phyloP scores from a whole-genome alignment of 1,284 basidiomycete genomes.

The Nidula niveotomentosa region DNA sequence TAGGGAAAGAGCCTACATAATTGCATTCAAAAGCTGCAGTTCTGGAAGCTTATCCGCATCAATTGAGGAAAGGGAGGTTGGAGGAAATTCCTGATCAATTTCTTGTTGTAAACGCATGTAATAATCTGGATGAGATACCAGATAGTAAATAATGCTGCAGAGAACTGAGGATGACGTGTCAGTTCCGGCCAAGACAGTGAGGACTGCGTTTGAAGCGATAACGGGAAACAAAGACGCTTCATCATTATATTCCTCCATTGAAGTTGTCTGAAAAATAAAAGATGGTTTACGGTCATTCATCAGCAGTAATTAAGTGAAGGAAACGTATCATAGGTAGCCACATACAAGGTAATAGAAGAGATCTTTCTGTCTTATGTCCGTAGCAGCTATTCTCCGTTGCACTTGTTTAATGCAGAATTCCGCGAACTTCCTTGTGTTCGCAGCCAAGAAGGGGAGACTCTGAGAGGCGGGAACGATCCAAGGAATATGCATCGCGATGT shows the following conservation, averaged over 20 bases:
- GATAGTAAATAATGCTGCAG: not conserved
- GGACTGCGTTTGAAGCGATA: not conserved
- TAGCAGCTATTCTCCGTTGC: conserved; percentile 23
- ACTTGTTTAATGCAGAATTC: conserved; percentile 32
- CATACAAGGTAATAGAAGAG: conserved; percentile 40
- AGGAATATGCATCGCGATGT: conserved; percentile 38
- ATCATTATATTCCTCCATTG: too few species aligned
- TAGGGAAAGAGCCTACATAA: not conserved
- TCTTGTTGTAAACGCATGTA: not conserved
- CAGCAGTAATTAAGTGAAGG: too few species aligned
- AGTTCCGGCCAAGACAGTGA: not conserved
- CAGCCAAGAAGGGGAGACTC: conserved; percentile 14
- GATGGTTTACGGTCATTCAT: not conserved
- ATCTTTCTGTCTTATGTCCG: conserved; percentile 40
- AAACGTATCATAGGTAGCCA: not conserved
- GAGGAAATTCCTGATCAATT: not conserved
- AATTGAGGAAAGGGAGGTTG: not conserved
- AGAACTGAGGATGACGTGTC: not conserved
- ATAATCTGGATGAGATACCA: not conserved
- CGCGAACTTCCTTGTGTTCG: conserved; percentile 22
- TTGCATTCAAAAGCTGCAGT: not conserved
- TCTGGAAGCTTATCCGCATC: not conserved
- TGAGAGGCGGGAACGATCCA: conserved; percentile 26
- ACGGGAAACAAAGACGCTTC: not conserved
- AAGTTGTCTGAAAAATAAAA: too few species aligned